Evolutionary conservation across 2,329 filamentous ascomycete species (phyloP).

Genomic region (Decorospora gaudefroyi): DNA sequence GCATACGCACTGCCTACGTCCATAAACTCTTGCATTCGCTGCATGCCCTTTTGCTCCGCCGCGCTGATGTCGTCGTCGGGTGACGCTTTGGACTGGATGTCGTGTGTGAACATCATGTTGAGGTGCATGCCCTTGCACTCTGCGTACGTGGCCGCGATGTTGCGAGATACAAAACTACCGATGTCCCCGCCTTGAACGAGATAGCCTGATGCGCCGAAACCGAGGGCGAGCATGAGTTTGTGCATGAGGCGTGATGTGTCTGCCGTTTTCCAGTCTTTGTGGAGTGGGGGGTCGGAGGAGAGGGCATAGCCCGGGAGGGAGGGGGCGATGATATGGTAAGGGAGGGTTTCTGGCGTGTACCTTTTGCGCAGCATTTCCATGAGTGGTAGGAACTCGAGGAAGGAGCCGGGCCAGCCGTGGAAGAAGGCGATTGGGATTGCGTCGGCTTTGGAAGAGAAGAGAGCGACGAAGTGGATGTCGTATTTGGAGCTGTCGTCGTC

Average conservation of each 20-base stretch:
- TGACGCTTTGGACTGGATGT: slow-evolving; percentile 17
- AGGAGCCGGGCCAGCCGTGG: slow-evolving; percentile 62
- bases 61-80: slow-evolving; percentile 28
- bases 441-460: slow-evolving; percentile 58
- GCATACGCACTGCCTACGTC: slow-evolving; percentile 56
- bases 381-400: slow-evolving; percentile 61
- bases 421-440: slow-evolving; percentile 58
- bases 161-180: slow-evolving; percentile 52
- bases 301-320: slow-evolving; percentile 61
- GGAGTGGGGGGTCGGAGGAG: slow-evolving; percentile 54
- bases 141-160: slow-evolving; percentile 50
- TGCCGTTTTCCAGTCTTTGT: slow-evolving; percentile 50
- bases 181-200: slow-evolving; percentile 63
- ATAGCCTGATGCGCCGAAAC: slow-evolving; percentile 56
- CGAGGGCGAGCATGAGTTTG: slow-evolving; percentile 58
- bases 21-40: slow-evolving; percentile 48
- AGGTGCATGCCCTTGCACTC: slow-evolving; percentile 55
- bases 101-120: slow-evolving; percentile 36
- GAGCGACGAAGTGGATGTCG: slow-evolving; percentile 58
- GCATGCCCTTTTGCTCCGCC: slow-evolving; percentile 48
- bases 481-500: slow-evolving; percentile 47
- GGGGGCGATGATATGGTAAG: slow-evolving; percentile 62
- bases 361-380: slow-evolving; percentile 53
- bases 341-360: slow-evolving; percentile 57
- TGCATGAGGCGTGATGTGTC: slow-evolving; percentile 55